A percentile compares a stretch with the other conserved stretches of the same genome.
phyloP scores from a whole-genome alignment of 257 asterid species.

The Solanum sitiens region DNA sequence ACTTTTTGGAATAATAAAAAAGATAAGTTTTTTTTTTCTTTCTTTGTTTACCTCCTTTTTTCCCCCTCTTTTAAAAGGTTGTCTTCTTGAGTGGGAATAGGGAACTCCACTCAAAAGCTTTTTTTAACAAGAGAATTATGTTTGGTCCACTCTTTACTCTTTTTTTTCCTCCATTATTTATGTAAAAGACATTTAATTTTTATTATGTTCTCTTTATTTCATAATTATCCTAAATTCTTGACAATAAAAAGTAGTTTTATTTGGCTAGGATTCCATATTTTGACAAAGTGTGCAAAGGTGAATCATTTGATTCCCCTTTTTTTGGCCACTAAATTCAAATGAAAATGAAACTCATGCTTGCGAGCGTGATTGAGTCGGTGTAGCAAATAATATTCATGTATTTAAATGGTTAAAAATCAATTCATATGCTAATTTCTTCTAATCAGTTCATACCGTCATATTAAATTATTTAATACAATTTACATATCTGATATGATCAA shows the following conservation, averaged over 20 bases:
- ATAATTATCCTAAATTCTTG: background rate
- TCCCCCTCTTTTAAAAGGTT: slow-evolving; percentile 47
- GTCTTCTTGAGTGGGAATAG: slow-evolving; percentile 65
- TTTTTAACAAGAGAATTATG: background rate
- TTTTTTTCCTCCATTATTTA: background rate
- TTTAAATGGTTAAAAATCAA: rapidly evolving
- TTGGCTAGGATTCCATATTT: slow-evolving; percentile 1
- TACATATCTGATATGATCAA: background rate
- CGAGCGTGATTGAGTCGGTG: background rate
- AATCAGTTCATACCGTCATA: rapidly evolving
- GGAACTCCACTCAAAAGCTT: slow-evolving; percentile 41
- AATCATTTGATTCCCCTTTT: background rate
- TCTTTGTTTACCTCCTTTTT: background rate
- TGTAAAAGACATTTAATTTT: background rate
- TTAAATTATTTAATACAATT: background rate
- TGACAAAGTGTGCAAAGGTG: background rate
- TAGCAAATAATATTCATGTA: background rate
- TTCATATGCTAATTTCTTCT: background rate
- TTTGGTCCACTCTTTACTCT: background rate
- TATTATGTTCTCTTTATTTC: background rate
- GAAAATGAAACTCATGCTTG: background rate
- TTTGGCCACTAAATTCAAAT: background rate
- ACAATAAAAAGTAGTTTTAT: background rate
- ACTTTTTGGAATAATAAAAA: slow-evolving; percentile 33
- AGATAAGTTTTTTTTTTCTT: background rate